Conservation (phyloP, 352 stramenopile genomes). For the Phytophthora hibernalis region DNA sequence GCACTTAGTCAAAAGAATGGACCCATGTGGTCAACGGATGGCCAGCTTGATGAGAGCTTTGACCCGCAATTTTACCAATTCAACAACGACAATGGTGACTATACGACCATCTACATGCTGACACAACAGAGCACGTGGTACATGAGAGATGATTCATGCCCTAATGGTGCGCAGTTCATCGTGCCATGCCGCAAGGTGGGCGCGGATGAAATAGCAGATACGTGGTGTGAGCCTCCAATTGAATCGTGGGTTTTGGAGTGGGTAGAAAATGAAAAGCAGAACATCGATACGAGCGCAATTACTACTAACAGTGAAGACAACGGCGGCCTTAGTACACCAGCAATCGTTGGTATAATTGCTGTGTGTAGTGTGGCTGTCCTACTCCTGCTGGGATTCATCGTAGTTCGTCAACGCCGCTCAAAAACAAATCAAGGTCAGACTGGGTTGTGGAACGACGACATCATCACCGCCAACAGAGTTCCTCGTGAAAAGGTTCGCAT, state of each 20-base stretch:
- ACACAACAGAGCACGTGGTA: conserved; percentile 13
- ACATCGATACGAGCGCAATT: background rate
- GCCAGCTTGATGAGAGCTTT: conserved; percentile 29
- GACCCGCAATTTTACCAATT: conserved; percentile 29
- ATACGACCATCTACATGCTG: conserved; percentile 29
- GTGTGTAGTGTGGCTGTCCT: background rate
- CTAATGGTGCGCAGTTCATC: conserved; percentile 24
- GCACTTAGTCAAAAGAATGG: background rate
- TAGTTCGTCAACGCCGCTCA: background rate
- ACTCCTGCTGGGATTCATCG: background rate
- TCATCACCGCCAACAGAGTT: conserved; percentile 18
- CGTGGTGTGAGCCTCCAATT: conserved; percentile 32
- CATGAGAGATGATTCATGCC: conserved; percentile 13
- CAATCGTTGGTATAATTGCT: background rate
- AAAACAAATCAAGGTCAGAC: background rate
- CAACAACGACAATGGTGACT: background rate
- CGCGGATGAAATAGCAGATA: background rate
- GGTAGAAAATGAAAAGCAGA: background rate
- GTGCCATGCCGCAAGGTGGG: conserved; percentile 24
- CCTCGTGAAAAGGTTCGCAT: conserved; percentile 14
- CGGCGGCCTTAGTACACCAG: background rate
- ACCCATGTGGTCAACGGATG: conserved; percentile 21
- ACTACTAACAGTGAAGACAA: background rate
- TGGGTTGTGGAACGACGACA: conserved; percentile 19
- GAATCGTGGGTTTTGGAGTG: conserved; percentile 1